Evolutionary conservation across 2,329 filamentous ascomycete genomes (phyloP), one percentile per base, ranked within the genome.

Genomic region (Tolypocladium pustulatum): DNA sequence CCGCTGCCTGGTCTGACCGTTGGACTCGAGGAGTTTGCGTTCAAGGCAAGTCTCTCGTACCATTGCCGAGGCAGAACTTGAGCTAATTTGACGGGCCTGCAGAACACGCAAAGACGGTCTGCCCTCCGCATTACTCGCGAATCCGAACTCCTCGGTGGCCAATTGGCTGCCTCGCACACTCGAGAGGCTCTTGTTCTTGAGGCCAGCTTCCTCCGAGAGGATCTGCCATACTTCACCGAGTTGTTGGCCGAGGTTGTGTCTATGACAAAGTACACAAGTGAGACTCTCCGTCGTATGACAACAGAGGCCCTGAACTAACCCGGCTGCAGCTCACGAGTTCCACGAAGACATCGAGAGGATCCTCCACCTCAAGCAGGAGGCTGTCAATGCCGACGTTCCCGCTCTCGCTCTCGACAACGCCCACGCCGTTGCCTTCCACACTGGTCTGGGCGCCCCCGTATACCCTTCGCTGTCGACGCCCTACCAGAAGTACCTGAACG

Each of bases 161-260:
- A 93, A 84, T 86, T 97, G 78, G 83, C 80, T 67, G 82, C 93
- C 65, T 90, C 89, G 76, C 91, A 97, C 79, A 92, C 91, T 68
- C 89, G 93, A 72, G 94, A 99, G 81, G 91, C 91, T 72, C 79
- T 99, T 63, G 86, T 99, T 61, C 79, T 99, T 70, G 87, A 93
- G 76, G 90, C 94, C 73, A 96, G 89, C 80, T 99, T 99, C 83
- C 85, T 99, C 66, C 87, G 91, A 73, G 87, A 94, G 73, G 92
- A 99, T 74, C 86, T 99, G 66, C 94, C 94, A 66, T 99, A 97
- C 84, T 99, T 96, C 75, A 85, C 91, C 70, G 94, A 99, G 81
- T 83, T 99, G 65, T 84, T 99, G 67, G 91, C 88, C 71, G 95
- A 99, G 81, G 89, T 97, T 68, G 82, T 94, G 69, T 86, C 88